These are phyloP conservation scores for Antrodiella citrinella DNA, from an alignment of 768 basidiomycete genomes.

Conservation along the genomic window DNA sequence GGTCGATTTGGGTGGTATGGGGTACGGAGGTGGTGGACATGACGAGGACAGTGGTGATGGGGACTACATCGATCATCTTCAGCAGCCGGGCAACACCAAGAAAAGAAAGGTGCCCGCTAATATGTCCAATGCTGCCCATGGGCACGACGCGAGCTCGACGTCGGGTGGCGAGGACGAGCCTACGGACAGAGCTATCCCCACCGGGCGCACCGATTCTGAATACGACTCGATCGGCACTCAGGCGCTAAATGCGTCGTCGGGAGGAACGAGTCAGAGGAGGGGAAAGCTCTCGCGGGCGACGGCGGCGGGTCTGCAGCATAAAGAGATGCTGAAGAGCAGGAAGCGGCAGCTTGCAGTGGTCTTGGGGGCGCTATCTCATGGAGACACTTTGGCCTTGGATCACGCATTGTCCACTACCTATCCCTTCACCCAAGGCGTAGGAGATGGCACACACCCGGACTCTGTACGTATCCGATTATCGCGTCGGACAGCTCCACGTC, in stretches of 20 bases:
- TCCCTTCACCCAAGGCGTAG: conserved; percentile 26
- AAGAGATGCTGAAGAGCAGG: conserved; percentile 60
- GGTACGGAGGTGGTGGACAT: conserved; percentile 40
- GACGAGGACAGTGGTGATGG: conserved; percentile 50
- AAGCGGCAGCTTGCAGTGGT: conserved; percentile 67
- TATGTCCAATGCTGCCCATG: conserved; percentile 30
- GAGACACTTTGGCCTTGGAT: conserved; percentile 68
- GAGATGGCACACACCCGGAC: conserved; percentile 15
- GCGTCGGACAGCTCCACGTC: conserved; percentile 42
- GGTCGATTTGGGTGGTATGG: conserved; percentile 20
- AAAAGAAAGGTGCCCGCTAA: conserved; percentile 82
- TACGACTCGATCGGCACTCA: conserved; percentile 11
- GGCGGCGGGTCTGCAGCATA: conserved; percentile 64
- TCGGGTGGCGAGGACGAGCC: conserved; percentile 38
- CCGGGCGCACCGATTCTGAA: conserved; percentile 19
- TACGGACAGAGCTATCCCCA: conserved; percentile 21
- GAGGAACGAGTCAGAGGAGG: conserved; percentile 14
- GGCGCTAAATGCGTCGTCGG: neutral
- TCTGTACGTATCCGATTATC: conserved; percentile 43
- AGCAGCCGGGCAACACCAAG: conserved; percentile 79
- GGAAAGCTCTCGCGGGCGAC: conserved; percentile 53
- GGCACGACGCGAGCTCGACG: conserved; percentile 34
- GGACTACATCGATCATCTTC: conserved; percentile 61
- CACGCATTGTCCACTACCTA: conserved; percentile 56
- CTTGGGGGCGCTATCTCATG: conserved; percentile 56